These are phyloP conservation scores for Russula brevipes DNA, from an alignment of 768 basidiomycete genomes.

Conservation along the genomic window DNA sequence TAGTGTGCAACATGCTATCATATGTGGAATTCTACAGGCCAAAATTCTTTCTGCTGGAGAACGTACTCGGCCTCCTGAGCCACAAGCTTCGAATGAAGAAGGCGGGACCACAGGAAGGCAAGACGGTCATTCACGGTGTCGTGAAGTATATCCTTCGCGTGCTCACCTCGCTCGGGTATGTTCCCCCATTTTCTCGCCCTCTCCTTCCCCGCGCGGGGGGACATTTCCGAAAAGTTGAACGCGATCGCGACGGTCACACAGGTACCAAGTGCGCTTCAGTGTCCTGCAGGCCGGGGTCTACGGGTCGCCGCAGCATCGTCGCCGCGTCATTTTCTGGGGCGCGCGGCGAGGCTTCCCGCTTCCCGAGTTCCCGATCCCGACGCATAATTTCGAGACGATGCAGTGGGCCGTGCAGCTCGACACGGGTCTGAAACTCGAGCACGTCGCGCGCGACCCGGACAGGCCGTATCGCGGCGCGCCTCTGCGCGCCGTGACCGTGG, in stretches of 20 bases:
- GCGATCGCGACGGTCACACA: constrained; percentile 23
- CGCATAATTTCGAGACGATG: constrained; percentile 42
- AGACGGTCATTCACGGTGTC: constrained; percentile 46
- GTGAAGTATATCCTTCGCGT: constrained; percentile 62
- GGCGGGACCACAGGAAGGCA: constrained; percentile 34
- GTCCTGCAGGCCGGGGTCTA: constrained; percentile 66
- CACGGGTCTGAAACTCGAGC: constrained; percentile 12
- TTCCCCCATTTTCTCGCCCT: constrained; percentile 4
- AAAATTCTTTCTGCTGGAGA: constrained; percentile 63
- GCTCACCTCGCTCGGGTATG: constrained; percentile 60
- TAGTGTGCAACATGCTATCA: constrained; percentile 66
- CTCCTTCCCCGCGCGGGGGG: too few species aligned
- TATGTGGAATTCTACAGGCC: constrained; percentile 63
- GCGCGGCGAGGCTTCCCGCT: constrained; percentile 52
- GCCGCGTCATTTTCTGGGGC: constrained; percentile 64
- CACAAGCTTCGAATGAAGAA: constrained; percentile 43
- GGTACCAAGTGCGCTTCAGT: constrained; percentile 65
- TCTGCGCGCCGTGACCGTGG: constrained; percentile 49
- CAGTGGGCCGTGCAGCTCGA: constrained; percentile 17
- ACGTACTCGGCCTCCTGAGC: constrained; percentile 57
- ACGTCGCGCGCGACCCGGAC: constrained; percentile 7
- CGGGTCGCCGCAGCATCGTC: constrained; percentile 64
- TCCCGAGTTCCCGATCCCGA: constrained; percentile 61
- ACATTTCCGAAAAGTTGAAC: background rate
- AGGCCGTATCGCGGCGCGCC: constrained; percentile 45